Evolutionary conservation across 495 filamentous ascomycete species (phyloP), one percentile per base, ranked within the genome.

Genomic region (Penicillium waksmanii): DNA sequence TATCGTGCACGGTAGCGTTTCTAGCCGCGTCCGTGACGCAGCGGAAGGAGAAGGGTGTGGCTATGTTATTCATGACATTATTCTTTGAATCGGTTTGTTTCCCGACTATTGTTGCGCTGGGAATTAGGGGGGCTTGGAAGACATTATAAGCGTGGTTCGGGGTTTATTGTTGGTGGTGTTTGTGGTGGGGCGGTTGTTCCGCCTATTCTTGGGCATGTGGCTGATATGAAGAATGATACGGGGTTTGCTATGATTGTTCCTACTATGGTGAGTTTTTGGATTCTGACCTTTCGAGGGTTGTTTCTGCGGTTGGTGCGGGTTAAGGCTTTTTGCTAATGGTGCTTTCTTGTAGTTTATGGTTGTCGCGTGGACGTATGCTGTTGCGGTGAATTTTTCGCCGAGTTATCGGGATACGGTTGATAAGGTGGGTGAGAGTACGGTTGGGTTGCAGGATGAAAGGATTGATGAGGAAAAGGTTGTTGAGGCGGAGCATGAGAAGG

Each of bases 41-140:
- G 57, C 51, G 61, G 9, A 61, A 73, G 2, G 70, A 83, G 49
- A 67, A 73, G 3, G 85, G 83, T 21, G 60, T 87, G 51, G 71
- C 68, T 27, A 82, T 84, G 76, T 71, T 87, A 10, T 84, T 78
- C 60, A 35, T 82, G 46, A 79, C 78, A 12, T 77, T 87, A 12
- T 87, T 87, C 74, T 87, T 86, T 63, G 83, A 87, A 67, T 82
- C 79, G 4, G 79, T 85, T 57, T 84, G 82, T 50, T 87, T 86
- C 72, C 85, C 85, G 2, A 86, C 85, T 5, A 86, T 88, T 60
- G 79, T 87, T 55, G 82, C 84, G 0, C 74, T 88, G 31, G 80
- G 83, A 7, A 87, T 87, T 51, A 77, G 83, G 4, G 4, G 85
- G 83, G 8, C 71, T 88, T 0, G 84, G 85, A 2, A 77, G 80